Conservation (phyloP, 768 basidiomycete genomes). For the Chalciporus piperatus region DNA sequence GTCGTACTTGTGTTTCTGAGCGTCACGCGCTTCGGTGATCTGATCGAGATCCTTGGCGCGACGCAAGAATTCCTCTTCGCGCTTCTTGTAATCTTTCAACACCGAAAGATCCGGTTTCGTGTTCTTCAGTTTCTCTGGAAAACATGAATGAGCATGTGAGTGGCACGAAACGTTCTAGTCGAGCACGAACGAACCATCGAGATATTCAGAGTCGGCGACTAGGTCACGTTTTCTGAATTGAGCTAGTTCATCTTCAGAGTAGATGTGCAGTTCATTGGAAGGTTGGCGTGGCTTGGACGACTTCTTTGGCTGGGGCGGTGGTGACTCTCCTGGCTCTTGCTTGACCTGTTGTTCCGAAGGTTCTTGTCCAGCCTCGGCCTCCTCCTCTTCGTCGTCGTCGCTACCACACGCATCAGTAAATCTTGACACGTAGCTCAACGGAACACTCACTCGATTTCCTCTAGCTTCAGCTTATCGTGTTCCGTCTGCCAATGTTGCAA, state of each 20-base stretch:
- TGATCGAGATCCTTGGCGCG: slow-evolving; percentile 85
- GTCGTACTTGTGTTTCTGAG: slow-evolving; percentile 82
- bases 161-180: slow-evolving; percentile 47
- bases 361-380: slow-evolving; percentile 29
- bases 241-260: slow-evolving; percentile 66
- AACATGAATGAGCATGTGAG: slow-evolving; percentile 36
- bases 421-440: not conserved
- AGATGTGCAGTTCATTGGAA: slow-evolving; percentile 65
- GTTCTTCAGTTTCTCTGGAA: slow-evolving; percentile 75
- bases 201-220: slow-evolving; percentile 70
- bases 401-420: slow-evolving; percentile 36
- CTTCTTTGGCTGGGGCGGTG: slow-evolving; percentile 22
- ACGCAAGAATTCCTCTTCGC: slow-evolving; percentile 88
- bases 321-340: slow-evolving; percentile 40
- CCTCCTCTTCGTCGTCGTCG: slow-evolving; percentile 63
- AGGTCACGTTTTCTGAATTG: slow-evolving; percentile 72
- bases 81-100: slow-evolving; percentile 84
- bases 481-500: slow-evolving; percentile 63
- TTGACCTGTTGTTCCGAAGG: slow-evolving; percentile 38
- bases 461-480: slow-evolving; percentile 74
- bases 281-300: slow-evolving; percentile 33
- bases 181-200: slow-evolving; percentile 64
- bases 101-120: slow-evolving; percentile 85
- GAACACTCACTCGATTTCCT: slow-evolving; percentile 81
- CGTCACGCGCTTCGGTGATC: slow-evolving; percentile 73